Conservation (phyloP, 139 green algal genomes). For the Axilococcus clingmanii region DNA sequence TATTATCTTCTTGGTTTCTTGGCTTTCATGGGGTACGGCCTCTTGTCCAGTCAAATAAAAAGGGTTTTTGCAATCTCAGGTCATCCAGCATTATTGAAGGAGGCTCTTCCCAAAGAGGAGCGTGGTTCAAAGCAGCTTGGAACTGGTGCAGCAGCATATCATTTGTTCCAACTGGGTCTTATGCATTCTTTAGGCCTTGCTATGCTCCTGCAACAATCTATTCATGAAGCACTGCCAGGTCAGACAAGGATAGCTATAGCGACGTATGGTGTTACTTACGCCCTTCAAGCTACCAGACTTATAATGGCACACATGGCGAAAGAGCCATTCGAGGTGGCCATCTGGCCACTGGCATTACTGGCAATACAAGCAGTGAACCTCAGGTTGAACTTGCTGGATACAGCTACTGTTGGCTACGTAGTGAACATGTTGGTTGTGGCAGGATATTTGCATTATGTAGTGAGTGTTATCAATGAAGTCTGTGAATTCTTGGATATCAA, state of each 20-base stretch:
- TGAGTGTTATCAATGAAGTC: slow-evolving; percentile 55
- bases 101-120: slow-evolving; percentile 30
- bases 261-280: slow-evolving; percentile 33
- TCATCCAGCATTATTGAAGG: slow-evolving; percentile 16
- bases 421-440: slow-evolving; percentile 24
- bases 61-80: slow-evolving; percentile 4
- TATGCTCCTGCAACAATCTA: slow-evolving; percentile 10
- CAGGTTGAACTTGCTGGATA: slow-evolving; percentile 1
- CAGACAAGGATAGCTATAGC: slow-evolving; percentile 23
- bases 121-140: slow-evolving; percentile 63
- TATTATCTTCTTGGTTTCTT: slow-evolving; percentile 3
- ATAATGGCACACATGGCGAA: slow-evolving; percentile 92
- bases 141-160: slow-evolving; percentile 14
- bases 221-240: not conserved
- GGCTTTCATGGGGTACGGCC: not conserved
- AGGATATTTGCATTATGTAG: slow-evolving; percentile 60
- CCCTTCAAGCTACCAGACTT: slow-evolving; percentile 55
- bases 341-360: slow-evolving; percentile 35
- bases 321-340: slow-evolving; percentile 52
- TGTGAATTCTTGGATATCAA: slow-evolving; percentile 63
- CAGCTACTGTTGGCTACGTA: slow-evolving; percentile 11
- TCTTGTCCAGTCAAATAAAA: slow-evolving; percentile 1
- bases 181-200: slow-evolving; percentile 32
- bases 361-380: slow-evolving; percentile 2
- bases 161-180: slow-evolving; percentile 61